Evolutionary conservation across 345 rosid species (phyloP), one percentile per base, ranked within the genome.

Genomic region (Luvunga scandens): DNA sequence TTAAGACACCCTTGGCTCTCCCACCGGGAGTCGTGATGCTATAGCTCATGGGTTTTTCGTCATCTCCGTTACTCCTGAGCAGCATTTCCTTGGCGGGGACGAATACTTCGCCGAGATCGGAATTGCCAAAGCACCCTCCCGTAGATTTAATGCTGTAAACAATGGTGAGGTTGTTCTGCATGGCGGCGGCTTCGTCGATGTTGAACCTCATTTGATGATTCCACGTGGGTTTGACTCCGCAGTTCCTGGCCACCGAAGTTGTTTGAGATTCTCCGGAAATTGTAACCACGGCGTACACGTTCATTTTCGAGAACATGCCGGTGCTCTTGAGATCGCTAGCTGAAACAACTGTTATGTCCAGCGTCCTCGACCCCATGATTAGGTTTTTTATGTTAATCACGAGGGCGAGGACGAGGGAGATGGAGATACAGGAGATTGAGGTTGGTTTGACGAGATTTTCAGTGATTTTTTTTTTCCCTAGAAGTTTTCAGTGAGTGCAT

Each of bases 61-160:
- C 68, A 9, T 64, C 71, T 2, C 65, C 81, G 14, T 31, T 48
- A 24, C 9, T 70, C 0, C 36, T 61, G 34, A 73, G 77, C 66
- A 90, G 83, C 33, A 93, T 85, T 57, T 90, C 94, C 76, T 89
- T 89, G 69, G 89, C 22, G 25, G 93, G 91, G 10, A 94, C 83
- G 14, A 73, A 75, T 18, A 87, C 88, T 55, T 86, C 83, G 0
- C 97, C 93, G 66, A 92, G 79, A 6, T 80, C 81, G 61, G 79
- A 81, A 69, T 88, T 91, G 30, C 89, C 90, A 16, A 87, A 6
- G 81, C 75, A 25, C 2, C 94, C 86, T 50, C 87, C 89, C 2
- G 9, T 27, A 1, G 95, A 87, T 5, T 73, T 74, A 81, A 94
- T 73, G 81, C 83, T 69, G 86, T 85, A 9, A 2, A 77, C 59